Evolutionary conservation across 2,329 filamentous ascomycete species (phyloP).

Genomic region (Lanzia echinophila): DNA sequence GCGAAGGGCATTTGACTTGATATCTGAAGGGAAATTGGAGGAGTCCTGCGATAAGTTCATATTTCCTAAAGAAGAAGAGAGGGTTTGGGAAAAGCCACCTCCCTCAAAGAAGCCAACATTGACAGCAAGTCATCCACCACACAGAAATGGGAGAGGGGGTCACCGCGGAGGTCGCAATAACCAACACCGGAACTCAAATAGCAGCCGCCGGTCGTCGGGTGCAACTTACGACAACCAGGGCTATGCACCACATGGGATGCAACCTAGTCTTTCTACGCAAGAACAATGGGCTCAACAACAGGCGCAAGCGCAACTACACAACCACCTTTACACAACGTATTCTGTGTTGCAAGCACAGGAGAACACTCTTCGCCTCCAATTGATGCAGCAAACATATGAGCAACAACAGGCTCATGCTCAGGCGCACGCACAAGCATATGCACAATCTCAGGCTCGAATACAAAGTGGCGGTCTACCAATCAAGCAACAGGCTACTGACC

Average conservation of each 20-base stretch:
- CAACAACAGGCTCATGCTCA: slow-evolving; percentile 33
- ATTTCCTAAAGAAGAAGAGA: slow-evolving; percentile 69
- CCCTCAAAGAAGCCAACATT: slow-evolving; percentile 45
- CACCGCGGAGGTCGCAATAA: slow-evolving; percentile 24
- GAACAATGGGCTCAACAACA: slow-evolving; percentile 30
- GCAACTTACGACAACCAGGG: slow-evolving; percentile 25
- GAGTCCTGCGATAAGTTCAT: slow-evolving; percentile 84
- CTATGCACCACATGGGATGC: slow-evolving; percentile 19
- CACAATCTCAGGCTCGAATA: slow-evolving; percentile 34
- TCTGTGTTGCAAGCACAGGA: slow-evolving; percentile 39
- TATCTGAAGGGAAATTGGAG: slow-evolving; percentile 70
- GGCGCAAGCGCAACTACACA: slow-evolving; percentile 31
- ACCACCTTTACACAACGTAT: slow-evolving; percentile 32
- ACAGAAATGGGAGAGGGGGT: slow-evolving; percentile 24
- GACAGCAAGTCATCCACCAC: slow-evolving; percentile 50
- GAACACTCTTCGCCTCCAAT: slow-evolving; percentile 39
- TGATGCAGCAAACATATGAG: slow-evolving; percentile 41
- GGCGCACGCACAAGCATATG: slow-evolving; percentile 38
- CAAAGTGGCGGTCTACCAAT: slow-evolving; percentile 29
- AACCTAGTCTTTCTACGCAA: slow-evolving; percentile 22
- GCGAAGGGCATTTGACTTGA: slow-evolving; percentile 76
- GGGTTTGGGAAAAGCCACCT: slow-evolving; percentile 48
- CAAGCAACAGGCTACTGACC: slow-evolving; percentile 42
- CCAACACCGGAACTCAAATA: slow-evolving; percentile 25
- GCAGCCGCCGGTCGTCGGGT: slow-evolving; percentile 29